phyloP scores from a whole-genome alignment of 768 basidiomycete species.

The Podaxis pistillaris region DNA sequence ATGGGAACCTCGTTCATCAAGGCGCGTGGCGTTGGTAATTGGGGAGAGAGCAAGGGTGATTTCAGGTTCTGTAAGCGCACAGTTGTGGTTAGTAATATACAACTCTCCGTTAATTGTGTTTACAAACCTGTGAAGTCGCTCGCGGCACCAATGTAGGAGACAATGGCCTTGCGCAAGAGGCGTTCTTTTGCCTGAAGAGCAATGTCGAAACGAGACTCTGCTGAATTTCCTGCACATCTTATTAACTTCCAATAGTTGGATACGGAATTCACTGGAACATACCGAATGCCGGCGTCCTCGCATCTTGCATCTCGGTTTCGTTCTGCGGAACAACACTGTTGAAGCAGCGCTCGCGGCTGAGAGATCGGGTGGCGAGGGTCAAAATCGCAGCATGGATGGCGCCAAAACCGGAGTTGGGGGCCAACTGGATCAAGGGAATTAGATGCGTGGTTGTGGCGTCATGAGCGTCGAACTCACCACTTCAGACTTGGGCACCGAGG shows the following conservation, averaged over 20 bases:
- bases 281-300: constrained; percentile 57
- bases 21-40: constrained; percentile 52
- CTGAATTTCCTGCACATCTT: constrained; percentile 43
- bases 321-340: constrained; percentile 59
- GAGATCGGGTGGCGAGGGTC: constrained; percentile 67
- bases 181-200: constrained; percentile 54
- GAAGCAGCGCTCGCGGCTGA: constrained; percentile 59
- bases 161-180: constrained; percentile 57
- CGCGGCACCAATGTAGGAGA: constrained; percentile 67
- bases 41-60: constrained; percentile 73
- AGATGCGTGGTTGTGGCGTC: background rate
- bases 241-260: background rate
- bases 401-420: constrained; percentile 79
- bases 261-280: constrained; percentile 15
- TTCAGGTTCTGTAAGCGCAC: constrained; percentile 53
- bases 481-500: constrained; percentile 73
- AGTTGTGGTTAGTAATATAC: background rate
- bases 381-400: constrained; percentile 80
- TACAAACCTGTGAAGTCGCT: constrained; percentile 67
- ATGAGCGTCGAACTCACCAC: constrained; percentile 50
- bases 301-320: constrained; percentile 61
- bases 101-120: background rate
- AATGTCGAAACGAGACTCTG: constrained; percentile 58
- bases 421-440: constrained; percentile 32
- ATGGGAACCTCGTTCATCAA: constrained; percentile 55